Evolutionary conservation across 257 asterid species (phyloP), one percentile per base, ranked within the genome.

Genomic region (Vinca minor): DNA sequence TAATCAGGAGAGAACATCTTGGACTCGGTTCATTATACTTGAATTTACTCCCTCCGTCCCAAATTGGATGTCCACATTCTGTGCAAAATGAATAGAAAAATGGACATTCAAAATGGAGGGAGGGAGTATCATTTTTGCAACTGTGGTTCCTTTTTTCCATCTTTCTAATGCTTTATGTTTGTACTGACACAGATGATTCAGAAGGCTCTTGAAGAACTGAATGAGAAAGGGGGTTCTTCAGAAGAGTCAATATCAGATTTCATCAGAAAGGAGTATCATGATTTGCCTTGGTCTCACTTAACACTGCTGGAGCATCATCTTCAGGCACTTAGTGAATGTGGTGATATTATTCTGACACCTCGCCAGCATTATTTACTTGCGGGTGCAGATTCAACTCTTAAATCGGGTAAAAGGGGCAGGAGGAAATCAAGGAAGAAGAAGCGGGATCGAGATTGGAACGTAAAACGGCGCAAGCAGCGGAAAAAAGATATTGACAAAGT

Each of bases 141-240:
- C 11, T 25, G 20, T 1, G 4, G 31, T 41, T 15, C 26, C 6
- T 26, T 17, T 69, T 44, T 49, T 15, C 9, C 59, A 13, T 18
- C 25, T 29, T 35, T 15, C 60, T 28, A 13, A 54, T 28, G 39
- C 23, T 55, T 25, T 56, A 31, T 58, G 38, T 44, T 69, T 53
- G 61, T 64, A 28, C 60, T 65, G 69, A n/a, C 73, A 65, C 73
- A 86, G 91, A 87, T 87, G 95, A 81, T 87, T 69, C 77, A 82
- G 65, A 73, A 74, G 56, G 91, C 95, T 5, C 64, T 87, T 56
- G 60, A 31, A 64, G 65, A 69, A 53, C 78, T 85, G 80, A 71
- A 67, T 67, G 85, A 73, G 71, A 62, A 70, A 38, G 73, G 76
- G 4, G 91, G 85, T 62, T 83, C 87, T 0, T 71, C 65, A 3